Conservation (phyloP, 139 green algal species). For the Chlorella sorokiniana region DNA sequence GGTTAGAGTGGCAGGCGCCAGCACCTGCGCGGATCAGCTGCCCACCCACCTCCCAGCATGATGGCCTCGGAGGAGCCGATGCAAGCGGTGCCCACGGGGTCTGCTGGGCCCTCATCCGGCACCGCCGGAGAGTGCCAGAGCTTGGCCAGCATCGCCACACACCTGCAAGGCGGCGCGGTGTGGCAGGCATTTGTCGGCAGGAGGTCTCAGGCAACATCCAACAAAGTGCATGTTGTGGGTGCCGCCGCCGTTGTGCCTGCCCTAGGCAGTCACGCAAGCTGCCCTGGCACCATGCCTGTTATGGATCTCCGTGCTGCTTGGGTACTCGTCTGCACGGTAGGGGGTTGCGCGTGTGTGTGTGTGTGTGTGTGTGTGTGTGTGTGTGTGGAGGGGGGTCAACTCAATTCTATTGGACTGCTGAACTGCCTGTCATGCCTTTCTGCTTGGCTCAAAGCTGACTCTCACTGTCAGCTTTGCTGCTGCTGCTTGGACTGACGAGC, state of each 20-base stretch:
- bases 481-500: no score
- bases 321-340: neutral
- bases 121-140: conserved; percentile 55
- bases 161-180: conserved; percentile 30
- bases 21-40: neutral
- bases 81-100: conserved; percentile 49
- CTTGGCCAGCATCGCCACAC: conserved; percentile 62
- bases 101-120: conserved; percentile 23
- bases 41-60: conserved; percentile 56
- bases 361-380: neutral
- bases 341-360: neutral
- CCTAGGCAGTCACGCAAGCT: conserved; percentile 19
- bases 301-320: conserved; percentile 27
- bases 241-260: no score
- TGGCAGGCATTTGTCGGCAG: no score
- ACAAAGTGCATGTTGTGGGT: no score
- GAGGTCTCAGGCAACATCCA: no score
- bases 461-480: no score
- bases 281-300: conserved; percentile 63
- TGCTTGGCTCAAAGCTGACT: no score
- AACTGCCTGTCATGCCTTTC: no score
- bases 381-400: conserved; percentile 22
- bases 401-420: neutral
- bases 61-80: conserved; percentile 74
- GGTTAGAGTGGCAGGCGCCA: neutral